Evolutionary conservation across 1,284 basidiomycete genomes (phyloP), one percentile per base, ranked within the genome.

Genomic region (Ustilago crameri): DNA sequence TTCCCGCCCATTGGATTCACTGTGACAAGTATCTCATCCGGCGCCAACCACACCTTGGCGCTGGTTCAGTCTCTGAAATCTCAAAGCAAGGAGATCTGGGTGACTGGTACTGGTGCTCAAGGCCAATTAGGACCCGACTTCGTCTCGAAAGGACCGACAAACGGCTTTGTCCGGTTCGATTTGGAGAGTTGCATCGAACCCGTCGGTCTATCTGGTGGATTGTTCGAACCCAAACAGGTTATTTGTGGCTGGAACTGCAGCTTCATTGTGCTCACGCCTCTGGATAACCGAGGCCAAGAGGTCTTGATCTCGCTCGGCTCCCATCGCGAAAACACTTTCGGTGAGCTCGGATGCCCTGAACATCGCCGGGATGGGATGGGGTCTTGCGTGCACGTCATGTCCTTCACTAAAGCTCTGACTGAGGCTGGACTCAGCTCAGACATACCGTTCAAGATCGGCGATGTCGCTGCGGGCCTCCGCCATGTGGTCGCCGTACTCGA

Each of bases 221-320:
- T 20, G n/a, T 37, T 44, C 17, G 35, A 59, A 49, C 55, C 49
- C 9, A 49, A 52, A 30, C 44, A 45, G 22, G 20, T 74, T 8
- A 59, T 53, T 7, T 63, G 63, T 48, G 72, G 72, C 32, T 71
- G 72, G 72, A 63, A 71, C 42, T 63, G 54, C 52, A 71, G 57
- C 57, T 71, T 67, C 46, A 22, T 71, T 23, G 60, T 72, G 12
- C 41, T 74, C 2, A 44, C 23, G 22, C 30, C 30, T 10, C 9
- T 27, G 15, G 9, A 23, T 12, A 18, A 12, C 8, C 15, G 9
- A 5, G 12, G 24, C 0, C 47, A 60, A 15, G 66, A 69, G 10
- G 51, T 56, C 2, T 18, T 74, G 32, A 42, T 74, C 15, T 65
- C 71, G 4, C 32, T 74, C 7, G 71, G 71, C n/a, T 43, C 43